phyloP scores from a whole-genome alignment of 1,284 basidiomycete species.

The Boletellus dicymbophilus region DNA sequence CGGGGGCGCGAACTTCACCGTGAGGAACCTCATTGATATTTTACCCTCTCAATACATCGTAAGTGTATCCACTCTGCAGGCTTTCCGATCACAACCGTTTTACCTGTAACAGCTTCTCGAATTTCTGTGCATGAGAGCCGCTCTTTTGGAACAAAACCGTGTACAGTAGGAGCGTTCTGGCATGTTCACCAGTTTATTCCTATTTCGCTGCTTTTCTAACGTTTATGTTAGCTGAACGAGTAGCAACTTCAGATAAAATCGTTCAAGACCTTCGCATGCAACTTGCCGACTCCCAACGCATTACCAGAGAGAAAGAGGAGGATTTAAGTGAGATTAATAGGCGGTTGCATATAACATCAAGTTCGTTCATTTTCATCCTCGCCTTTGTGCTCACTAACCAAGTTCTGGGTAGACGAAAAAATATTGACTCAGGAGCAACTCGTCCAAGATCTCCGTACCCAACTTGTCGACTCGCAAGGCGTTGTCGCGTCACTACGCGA shows the following conservation, averaged over 20 bases:
- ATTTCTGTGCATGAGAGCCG: background rate
- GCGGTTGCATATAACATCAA: background rate
- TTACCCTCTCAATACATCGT: constrained; percentile 7
- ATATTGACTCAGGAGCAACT: too few relatives aligned
- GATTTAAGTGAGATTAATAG: background rate
- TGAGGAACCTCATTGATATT: background rate
- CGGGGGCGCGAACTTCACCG: background rate
- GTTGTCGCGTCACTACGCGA: background rate
- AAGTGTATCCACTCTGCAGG: background rate
- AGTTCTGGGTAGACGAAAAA: too few relatives aligned
- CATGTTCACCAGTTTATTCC: background rate
- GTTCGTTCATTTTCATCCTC: background rate
- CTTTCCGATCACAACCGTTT: too few relatives aligned
- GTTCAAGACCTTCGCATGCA: background rate
- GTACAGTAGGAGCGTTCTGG: background rate
- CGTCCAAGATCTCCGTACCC: too few relatives aligned
- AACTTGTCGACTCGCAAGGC: too few relatives aligned
- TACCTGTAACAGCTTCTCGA: background rate
- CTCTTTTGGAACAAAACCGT: too few relatives aligned
- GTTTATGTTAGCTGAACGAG: background rate
- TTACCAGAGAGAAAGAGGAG: background rate
- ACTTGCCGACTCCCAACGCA: background rate
- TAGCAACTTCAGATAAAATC: background rate
- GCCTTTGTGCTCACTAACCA: background rate
- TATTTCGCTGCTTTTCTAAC: background rate